Evolutionary conservation across 768 basidiomycete species (phyloP), one percentile per base, ranked within the genome.

Genomic region (button mushroom (Agaricus bisporus)): DNA sequence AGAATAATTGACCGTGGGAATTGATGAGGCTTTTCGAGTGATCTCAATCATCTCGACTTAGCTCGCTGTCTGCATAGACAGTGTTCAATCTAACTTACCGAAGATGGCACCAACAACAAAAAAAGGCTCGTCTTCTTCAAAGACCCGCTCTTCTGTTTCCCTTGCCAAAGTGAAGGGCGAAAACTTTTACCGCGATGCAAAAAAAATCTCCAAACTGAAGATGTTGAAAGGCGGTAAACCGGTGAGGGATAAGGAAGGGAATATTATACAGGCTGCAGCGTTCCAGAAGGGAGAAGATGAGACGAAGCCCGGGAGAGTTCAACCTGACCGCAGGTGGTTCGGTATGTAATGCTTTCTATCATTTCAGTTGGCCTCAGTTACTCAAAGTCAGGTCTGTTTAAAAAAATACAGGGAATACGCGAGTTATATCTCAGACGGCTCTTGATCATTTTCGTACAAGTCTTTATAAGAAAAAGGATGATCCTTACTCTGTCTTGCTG

Each of bases 171-270:
- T 88, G 59, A 93, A 92, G 66, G 95, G 94, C 64, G 93, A 97
- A 74, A 99, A 95, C 68, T 98, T 98, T 75, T 99, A 97, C 73
- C 90, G 94, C 69, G 83, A 94, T 87, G 94, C 92, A 41, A 98
- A 98, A 67, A 77, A 83, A 63, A 92, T 85, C 36, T 73, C 76
- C 28, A 76, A 86, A 56, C 81, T 94, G 51, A 98, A 97, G 76
- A 88, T 99, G 87, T 81, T 97, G 62, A 89, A 79, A 54, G 88
- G 95, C 56, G 93, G 93, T 36, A 94, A 94, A 72, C 83, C 95
- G 56, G 78, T 97, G 25, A 80, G 92, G 42, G 91, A 98, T 73
- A 82, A 81, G 63, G 86, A 92, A 59, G 97, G 97, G 52, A 95
- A 94, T 69, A 85, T 98, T 64, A 81, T 89, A 58, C 78, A 95